A percentile compares a stretch with the other conserved stretches of the same genome.
Conservation (phyloP, 371 early-diverging fungal genomes). For the Actinomortierella wolfii region DNA sequence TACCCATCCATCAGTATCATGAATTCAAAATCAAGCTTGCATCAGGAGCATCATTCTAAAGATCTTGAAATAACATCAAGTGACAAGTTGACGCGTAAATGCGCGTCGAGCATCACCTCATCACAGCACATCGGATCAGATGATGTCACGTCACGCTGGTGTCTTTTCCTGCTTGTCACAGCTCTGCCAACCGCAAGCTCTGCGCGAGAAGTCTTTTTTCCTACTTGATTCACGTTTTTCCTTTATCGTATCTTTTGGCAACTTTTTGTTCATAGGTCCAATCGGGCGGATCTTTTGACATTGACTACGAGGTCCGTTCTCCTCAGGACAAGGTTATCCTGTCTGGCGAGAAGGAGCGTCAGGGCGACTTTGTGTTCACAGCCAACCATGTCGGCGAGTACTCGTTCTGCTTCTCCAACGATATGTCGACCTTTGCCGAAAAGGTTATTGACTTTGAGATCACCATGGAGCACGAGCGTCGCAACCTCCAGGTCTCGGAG, state of each 20-base stretch:
- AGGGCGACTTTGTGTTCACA: slow-evolving; percentile 90
- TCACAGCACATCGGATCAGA: no score
- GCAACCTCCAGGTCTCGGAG: slow-evolving; percentile 40
- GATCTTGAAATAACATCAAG: no score
- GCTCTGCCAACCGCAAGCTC: not conserved
- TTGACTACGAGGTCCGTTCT: slow-evolving; percentile 82
- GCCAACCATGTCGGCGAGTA: slow-evolving; percentile 85
- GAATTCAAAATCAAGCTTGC: not conserved
- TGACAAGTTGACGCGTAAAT: no score
- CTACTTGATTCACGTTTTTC: not conserved
- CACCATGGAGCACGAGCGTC: slow-evolving; percentile 79
- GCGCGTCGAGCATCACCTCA: no score
- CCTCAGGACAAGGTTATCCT: slow-evolving; percentile 68
- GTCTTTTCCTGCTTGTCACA: not conserved
- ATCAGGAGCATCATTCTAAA: no score
- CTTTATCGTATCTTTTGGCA: not conserved
- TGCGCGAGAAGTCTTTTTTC: not conserved
- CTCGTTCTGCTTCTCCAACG: slow-evolving; percentile 92
- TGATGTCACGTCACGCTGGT: no score
- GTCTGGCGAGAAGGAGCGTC: slow-evolving; percentile 80
- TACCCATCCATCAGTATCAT: not conserved
- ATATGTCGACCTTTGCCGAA: slow-evolving; percentile 86
- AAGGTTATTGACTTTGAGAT: slow-evolving; percentile 95
- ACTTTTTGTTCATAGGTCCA: slow-evolving; percentile 67
- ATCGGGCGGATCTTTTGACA: slow-evolving; percentile 90